A percentile compares a stretch with the other conserved stretches of the same genome.
Evolutionary conservation across 176 grass and related monocot genomes (phyloP).

Genomic region (Oryza australiensis): DNA sequence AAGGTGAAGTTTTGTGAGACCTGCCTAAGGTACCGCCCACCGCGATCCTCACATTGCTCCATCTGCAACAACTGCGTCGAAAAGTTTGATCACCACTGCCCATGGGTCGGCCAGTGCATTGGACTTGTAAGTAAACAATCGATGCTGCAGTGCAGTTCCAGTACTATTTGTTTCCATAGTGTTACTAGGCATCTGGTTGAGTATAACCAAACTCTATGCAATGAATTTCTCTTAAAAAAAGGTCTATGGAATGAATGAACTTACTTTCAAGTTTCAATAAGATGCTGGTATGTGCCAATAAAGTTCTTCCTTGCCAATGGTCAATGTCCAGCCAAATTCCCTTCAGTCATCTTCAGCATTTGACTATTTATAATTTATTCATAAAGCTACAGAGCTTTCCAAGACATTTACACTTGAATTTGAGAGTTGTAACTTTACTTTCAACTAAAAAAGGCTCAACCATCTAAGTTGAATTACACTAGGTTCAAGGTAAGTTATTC

Average conservation of each 20-base stretch:
- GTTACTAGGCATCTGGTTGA: not conserved
- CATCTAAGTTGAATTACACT: not conserved
- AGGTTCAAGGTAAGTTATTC: not conserved
- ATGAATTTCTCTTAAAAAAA: slow-evolving; percentile 1
- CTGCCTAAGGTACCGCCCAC: slow-evolving; percentile 58
- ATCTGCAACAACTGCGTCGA: slow-evolving; percentile 74
- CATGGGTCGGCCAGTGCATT: slow-evolving; percentile 81
- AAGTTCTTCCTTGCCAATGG: not conserved
- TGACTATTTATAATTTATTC: not conserved
- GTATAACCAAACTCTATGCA: not conserved
- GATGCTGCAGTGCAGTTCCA: not conserved
- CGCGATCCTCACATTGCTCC: slow-evolving; percentile 63
- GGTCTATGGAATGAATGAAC: not conserved
- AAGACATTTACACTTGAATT: not conserved
- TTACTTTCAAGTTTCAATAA: slow-evolving; percentile 5
- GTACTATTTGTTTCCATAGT: not conserved
- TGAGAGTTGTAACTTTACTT: not conserved
- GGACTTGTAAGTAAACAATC: slow-evolving; percentile 47
- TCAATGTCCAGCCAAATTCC: not conserved
- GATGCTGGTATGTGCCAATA: not conserved
- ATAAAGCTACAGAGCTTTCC: not conserved
- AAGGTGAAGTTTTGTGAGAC: slow-evolving; percentile 76
- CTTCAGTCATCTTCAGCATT: not conserved
- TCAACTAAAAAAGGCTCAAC: not conserved
- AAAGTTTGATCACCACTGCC: slow-evolving; percentile 82